A percentile compares a stretch with the other conserved stretches of the same genome.
These are phyloP conservation scores for Panaeolus papilionaceus DNA, from an alignment of 768 basidiomycete species.

Conservation along the genomic window DNA sequence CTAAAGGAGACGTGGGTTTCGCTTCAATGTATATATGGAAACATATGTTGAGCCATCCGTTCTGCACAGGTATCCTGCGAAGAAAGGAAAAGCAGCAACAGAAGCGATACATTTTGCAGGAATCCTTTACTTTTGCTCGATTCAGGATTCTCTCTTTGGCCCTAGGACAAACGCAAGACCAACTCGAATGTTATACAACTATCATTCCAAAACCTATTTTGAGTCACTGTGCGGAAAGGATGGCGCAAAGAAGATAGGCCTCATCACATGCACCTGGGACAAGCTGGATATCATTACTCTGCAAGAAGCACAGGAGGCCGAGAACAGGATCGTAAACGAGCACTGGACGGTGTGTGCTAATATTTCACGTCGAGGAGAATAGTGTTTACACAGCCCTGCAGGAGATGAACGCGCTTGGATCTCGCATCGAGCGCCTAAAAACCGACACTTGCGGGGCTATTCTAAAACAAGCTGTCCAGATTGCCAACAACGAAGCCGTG, in stretches of 20 bases:
- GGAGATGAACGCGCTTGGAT: neutral
- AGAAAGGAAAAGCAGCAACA: neutral
- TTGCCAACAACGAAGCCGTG: neutral
- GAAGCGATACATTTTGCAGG: neutral
- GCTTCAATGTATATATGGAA: neutral
- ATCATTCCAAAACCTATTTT: neutral
- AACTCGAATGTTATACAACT: neutral
- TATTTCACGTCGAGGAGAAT: neutral
- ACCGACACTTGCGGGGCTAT: neutral
- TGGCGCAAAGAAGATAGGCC: neutral
- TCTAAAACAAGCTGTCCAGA: neutral
- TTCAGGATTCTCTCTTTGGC: neutral
- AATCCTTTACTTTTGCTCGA: conserved; percentile 2
- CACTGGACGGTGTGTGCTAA: neutral
- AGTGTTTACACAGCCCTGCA: neutral
- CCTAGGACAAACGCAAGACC: neutral
- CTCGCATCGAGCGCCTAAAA: neutral
- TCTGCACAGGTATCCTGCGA: neutral
- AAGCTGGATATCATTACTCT: neutral
- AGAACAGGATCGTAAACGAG: neutral
- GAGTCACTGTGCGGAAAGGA: neutral
- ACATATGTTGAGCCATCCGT: too few relatives aligned
- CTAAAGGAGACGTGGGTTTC: neutral
- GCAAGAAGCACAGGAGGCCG: neutral
- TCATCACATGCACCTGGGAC: neutral